Evolutionary conservation across 1,139 yeast genomes (phyloP).

Genomic region (Yamadazyma spencermartinsiae): DNA sequence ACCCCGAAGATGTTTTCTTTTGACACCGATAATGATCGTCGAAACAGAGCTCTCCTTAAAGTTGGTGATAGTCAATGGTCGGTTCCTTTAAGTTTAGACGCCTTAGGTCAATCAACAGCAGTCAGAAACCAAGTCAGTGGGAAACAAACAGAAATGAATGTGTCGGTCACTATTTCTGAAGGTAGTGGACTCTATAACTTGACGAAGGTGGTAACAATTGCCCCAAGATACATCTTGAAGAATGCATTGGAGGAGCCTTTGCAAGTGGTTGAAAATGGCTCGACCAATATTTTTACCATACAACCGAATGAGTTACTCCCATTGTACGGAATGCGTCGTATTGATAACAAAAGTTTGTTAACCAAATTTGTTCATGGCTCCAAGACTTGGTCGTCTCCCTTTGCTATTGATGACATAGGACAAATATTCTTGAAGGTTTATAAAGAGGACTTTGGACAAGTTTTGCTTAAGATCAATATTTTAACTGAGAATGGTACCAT

Average conservation of each 20-base stretch:
- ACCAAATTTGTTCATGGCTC: constrained; percentile 60
- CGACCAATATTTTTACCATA: constrained; percentile 47
- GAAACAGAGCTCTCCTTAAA: constrained; percentile 68
- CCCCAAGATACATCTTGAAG: constrained; percentile 79
- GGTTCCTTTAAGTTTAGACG: constrained; percentile 78
- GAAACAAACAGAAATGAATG: constrained; percentile 65
- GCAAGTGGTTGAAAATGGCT: constrained; percentile 69
- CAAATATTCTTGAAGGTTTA: constrained; percentile 71
- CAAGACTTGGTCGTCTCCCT: constrained; percentile 85
- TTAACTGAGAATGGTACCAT: constrained; percentile 78
- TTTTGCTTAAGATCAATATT: constrained; percentile 69
- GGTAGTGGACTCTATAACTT: constrained; percentile 85
- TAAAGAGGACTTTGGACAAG: constrained; percentile 63
- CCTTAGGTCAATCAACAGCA: constrained; percentile 81
- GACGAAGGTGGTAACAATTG: constrained; percentile 73
- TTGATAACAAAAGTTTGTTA: constrained; percentile 52
- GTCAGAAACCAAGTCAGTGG: constrained; percentile 58
- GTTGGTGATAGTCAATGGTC: constrained; percentile 79
- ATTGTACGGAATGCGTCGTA: constrained; percentile 58
- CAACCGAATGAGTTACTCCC: constrained; percentile 57
- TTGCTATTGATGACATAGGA: constrained; percentile 81
- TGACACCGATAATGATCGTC: constrained; percentile 55
- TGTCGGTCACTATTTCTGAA: constrained; percentile 75
- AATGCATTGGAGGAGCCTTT: constrained; percentile 61
- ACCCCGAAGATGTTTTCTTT: constrained; percentile 85